Evolutionary conservation across 345 rosid species (phyloP), one percentile per base, ranked within the genome.

Genomic region (Eucalyptus tenuipes): DNA sequence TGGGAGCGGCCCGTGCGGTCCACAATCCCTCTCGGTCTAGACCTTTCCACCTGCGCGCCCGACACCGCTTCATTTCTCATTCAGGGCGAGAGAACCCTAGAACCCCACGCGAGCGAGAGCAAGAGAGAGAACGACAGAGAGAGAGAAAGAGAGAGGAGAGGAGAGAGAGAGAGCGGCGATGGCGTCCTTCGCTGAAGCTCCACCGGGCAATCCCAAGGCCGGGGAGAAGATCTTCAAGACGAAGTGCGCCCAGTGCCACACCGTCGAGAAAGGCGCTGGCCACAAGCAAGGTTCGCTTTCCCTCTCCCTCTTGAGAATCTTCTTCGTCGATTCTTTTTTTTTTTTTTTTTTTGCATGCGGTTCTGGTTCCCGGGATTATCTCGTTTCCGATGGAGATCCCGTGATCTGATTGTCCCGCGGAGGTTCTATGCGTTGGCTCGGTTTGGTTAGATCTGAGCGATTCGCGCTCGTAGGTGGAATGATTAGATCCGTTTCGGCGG

Each of bases 231-330:
- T 95, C 91, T 97, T 96, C 94, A 94, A 91, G 93, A 96, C 94
- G 66, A 97, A 97, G 93, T 95, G 96, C 91, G 96, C 94, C 17
- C 96, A 95, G 92, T 95, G 97, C 94, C 97, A 95, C 93, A 97
- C 99, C 91, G 99, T 95, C 87, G 99, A 97, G 0, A 94, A 97
- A 92, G 99, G 99, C 86, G 97, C 98, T 42, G 99, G 99, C 91
- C 99, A 97, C 93, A 97, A 97, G 91, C 99, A 97, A 94, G 99
- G 99, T 96, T 24, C 24, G 47, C 40, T 55, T 42, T 49, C 40
- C 22, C 29, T 55, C 48, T 49, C 40, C 22, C 29, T 31, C 50
- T 52, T 25, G 57, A 3, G 57, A 52, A 52, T 52, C 57, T 44
- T 44, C 45, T 18, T 52, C 57, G 57, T 52, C 25, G 57, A 20